Conservation (phyloP, 176 grass and related monocot genomes). For the Oryza rufipogon region DNA sequence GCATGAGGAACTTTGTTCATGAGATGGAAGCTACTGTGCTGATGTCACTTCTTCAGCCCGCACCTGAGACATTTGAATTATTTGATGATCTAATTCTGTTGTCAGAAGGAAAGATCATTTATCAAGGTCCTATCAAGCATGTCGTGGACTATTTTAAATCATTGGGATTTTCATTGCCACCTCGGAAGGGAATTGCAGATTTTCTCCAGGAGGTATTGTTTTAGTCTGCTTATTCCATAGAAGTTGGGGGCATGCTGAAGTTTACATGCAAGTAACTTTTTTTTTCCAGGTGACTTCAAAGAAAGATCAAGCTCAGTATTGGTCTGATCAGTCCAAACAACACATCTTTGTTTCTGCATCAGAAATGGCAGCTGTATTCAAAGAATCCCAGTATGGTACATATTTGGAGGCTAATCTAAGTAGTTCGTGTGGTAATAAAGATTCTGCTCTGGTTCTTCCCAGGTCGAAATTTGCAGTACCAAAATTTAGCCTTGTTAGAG, state of each 20-base stretch:
- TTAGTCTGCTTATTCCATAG: neutral
- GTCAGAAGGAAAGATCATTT: constrained; percentile 72
- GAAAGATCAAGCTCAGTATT: constrained; percentile 83
- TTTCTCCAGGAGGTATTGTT: constrained; percentile 74
- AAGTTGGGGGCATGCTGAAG: neutral
- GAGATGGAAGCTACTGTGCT: constrained; percentile 80
- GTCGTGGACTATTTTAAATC: constrained; percentile 60
- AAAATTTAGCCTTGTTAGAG: constrained; percentile 57
- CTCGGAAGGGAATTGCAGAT: constrained; percentile 74
- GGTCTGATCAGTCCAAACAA: constrained; percentile 55
- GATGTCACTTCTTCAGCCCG: constrained; percentile 84
- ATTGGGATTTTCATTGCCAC: constrained; percentile 63
- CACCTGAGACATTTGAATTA: constrained; percentile 80
- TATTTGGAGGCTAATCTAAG: constrained; percentile 28
- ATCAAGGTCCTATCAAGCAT: constrained; percentile 57
- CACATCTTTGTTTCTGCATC: constrained; percentile 58
- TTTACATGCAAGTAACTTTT: constrained; percentile 22
- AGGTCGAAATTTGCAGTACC: constrained; percentile 71
- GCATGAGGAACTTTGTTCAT: constrained; percentile 77
- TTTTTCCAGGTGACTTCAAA: constrained; percentile 60
- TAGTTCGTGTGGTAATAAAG: constrained; percentile 25
- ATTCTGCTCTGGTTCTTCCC: constrained; percentile 47
- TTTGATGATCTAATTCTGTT: constrained; percentile 84
- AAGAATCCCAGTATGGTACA: constrained; percentile 59
- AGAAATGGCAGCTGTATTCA: constrained; percentile 57